Evolutionary conservation across 1,139 yeast species (phyloP), one percentile per base, ranked within the genome.

Genomic region (Cylindricascospora bacillispora): DNA sequence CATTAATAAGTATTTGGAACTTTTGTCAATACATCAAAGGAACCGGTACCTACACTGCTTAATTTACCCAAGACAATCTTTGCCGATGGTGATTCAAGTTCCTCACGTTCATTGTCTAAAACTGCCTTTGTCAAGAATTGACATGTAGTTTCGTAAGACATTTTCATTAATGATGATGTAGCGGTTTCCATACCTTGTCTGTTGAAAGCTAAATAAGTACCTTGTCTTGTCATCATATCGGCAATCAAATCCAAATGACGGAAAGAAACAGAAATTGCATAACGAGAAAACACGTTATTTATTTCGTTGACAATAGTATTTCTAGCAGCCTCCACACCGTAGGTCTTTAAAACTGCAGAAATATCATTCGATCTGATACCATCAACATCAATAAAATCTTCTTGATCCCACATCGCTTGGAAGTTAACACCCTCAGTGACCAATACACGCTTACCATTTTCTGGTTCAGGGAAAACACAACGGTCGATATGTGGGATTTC

Each of bases 171-270:
- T 19, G 97, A 81, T 7, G 97, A 86, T 2, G 97, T 85, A 14
- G 92, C 75, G 2, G 94, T 70, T 55, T 89, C 97, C 55, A 92
- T 86, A 59, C 98, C 98, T 62, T 85, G 95, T 67, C 99, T 79
- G 61, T 85, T 86, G 66, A 92, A 92, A 16, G 99, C 95, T 56
- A 89, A 64, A 55, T 86, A 92, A 3, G 92, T 73, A 49, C 99
- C 99, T 61, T 89, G 97, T 57, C 98, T 74, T 4, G 99, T 92
- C 99, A 92, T 92, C 86, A 83, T 82, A 59, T 92, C 99, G 40
- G 94, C 98, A 59, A 92, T 79, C 56, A 92, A 71, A 54, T 89
- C 97, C 62, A 92, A 73, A 63, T 92, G 99, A 57, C 98, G 85
- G 31, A 73, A 63, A 36, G 93, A 81, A 39, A 92, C 98, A 39